Evolutionary conservation across 2,329 filamentous ascomycete genomes (phyloP).

Genomic region (Byssoonygena ceratinophila): DNA sequence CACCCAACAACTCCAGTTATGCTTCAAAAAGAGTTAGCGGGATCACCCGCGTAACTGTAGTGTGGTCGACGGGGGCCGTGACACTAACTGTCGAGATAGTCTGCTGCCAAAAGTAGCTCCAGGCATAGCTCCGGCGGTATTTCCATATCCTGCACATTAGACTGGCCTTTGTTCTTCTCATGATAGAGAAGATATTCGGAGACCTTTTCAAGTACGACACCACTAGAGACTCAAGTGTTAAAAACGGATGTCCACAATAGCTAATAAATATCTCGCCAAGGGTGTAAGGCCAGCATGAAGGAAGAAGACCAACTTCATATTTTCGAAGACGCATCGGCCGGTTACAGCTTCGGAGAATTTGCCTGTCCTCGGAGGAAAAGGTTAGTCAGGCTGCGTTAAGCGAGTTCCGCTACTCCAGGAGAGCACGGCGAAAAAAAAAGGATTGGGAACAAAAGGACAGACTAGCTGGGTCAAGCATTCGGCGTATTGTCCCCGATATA

Average conservation of each 20-base stretch:
- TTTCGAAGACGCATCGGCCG: conserved; percentile 49
- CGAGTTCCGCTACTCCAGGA: too few species aligned
- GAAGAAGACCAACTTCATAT: conserved; percentile 41
- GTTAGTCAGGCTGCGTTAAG: too few species aligned
- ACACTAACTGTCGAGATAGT: conserved; percentile 47
- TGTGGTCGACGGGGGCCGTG: neutral
- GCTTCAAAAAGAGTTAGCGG: neutral
- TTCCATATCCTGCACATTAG: conserved; percentile 56
- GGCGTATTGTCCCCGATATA: conserved; percentile 51
- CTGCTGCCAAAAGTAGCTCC: conserved; percentile 56
- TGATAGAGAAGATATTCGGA: conserved; percentile 62
- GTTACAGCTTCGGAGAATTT: conserved; percentile 51
- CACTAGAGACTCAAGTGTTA: conserved; percentile 33
- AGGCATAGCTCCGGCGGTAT: conserved; percentile 55
- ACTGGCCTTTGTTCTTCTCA: conserved; percentile 50
- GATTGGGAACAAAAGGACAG: too few species aligned
- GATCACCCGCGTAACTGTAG: neutral
- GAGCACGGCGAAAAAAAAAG: neutral
- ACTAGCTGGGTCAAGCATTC: conserved; percentile 56
- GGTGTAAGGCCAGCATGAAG: neutral
- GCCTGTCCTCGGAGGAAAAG: conserved; percentile 31
- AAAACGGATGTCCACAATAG: neutral
- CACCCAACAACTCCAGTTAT: too few species aligned
- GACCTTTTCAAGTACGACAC: conserved; percentile 55
- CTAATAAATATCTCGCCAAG: neutral